These are phyloP conservation scores for Heliamphora pulchella DNA, from an alignment of 179 eudicot genomes.

Conservation along the genomic window DNA sequence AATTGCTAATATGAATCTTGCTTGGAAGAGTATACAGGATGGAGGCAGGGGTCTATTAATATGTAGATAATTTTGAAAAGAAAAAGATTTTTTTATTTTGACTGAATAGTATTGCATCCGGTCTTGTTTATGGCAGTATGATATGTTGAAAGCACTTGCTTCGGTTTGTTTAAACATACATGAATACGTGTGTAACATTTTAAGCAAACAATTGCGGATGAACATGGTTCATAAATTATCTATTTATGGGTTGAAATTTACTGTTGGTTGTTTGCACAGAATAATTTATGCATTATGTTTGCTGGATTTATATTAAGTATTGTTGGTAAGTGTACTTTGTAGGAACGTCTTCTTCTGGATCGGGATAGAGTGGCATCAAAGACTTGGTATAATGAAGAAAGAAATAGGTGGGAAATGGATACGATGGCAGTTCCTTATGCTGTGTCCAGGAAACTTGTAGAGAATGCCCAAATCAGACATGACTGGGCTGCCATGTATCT, in stretches of 20 bases:
- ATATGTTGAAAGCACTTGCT: background rate
- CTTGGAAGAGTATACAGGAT: no score
- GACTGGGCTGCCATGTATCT: constrained; percentile 86
- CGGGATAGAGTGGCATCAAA: constrained; percentile 79
- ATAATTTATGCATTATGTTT: constrained; percentile 8
- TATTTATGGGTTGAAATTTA: background rate
- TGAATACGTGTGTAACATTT: background rate
- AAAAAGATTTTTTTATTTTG: background rate
- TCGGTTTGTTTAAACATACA: background rate
- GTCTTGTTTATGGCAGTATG: background rate
- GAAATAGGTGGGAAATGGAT: constrained; percentile 75
- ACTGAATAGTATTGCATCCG: background rate
- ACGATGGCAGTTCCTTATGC: constrained; percentile 84
- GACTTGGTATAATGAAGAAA: constrained; percentile 66
- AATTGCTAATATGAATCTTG: no score
- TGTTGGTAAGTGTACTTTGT: constrained; percentile 16
- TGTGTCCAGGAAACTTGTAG: constrained; percentile 65
- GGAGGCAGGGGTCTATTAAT: no score
- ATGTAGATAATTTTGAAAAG: background rate
- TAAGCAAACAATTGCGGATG: background rate
- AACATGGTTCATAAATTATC: background rate
- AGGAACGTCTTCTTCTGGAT: constrained; percentile 73
- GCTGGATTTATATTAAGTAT: background rate
- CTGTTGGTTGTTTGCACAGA: background rate
- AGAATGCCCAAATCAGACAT: constrained; percentile 72